Conservation (phyloP, 106 monocot genomes). For the Allium sativum region DNA sequence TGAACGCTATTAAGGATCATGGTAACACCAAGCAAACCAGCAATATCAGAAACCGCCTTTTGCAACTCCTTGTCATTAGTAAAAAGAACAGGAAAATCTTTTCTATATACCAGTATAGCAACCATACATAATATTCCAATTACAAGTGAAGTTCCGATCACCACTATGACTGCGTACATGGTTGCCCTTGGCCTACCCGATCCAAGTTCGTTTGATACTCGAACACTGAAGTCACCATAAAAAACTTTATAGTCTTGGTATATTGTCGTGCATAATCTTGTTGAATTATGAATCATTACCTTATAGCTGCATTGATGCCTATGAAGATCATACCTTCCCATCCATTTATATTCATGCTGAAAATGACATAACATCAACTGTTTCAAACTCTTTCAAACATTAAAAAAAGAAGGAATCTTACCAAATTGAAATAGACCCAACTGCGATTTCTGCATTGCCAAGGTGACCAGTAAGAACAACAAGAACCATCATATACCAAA, state of each 20-base stretch:
- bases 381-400: too few relatives aligned
- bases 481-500: conserved; percentile 82
- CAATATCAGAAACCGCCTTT: conserved; percentile 48
- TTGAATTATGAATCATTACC: conserved; percentile 22
- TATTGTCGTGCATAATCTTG: neutral
- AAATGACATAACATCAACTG: neutral
- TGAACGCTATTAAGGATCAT: conserved; percentile 96
- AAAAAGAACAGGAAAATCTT: conserved; percentile 58
- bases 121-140: conserved; percentile 52
- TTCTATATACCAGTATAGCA: conserved; percentile 22
- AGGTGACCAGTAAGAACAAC: conserved; percentile 74
- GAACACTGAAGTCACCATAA: conserved; percentile 30
- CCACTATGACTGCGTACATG: conserved; percentile 50
- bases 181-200: conserved; percentile 47
- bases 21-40: conserved; percentile 67
- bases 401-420: conserved; percentile 3
- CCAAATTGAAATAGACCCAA: conserved; percentile 81
- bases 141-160: conserved; percentile 32
- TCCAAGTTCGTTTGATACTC: conserved; percentile 92
- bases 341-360: conserved; percentile 85
- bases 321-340: conserved; percentile 83
- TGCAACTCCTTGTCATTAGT: conserved; percentile 48
- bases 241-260: neutral
- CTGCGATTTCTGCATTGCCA: conserved; percentile 55
- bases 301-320: conserved; percentile 73